phyloP scores from a whole-genome alignment of 192 early-diverging fungal species.

The Haplosporangium gracile region DNA sequence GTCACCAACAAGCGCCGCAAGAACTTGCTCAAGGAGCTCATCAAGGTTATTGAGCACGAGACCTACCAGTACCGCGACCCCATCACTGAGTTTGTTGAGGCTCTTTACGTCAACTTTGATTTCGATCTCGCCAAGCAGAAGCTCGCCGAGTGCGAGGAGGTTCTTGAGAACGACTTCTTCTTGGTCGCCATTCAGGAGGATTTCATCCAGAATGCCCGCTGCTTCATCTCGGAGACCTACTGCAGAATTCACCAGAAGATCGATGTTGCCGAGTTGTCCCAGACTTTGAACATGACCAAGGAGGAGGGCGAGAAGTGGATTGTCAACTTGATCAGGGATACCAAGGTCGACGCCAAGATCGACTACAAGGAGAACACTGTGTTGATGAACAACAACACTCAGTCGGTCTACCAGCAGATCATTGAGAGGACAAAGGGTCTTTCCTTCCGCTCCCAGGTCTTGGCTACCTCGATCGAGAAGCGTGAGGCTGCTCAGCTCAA shows the following conservation, averaged over 20 bases:
- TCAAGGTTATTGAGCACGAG: conserved; percentile 91
- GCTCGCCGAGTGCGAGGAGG: conserved; percentile 88
- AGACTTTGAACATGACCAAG: conserved; percentile 86
- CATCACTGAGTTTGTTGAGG: conserved; percentile 94
- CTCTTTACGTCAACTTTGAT: conserved; percentile 94
- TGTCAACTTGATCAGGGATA: conserved; percentile 95
- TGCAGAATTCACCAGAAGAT: conserved; percentile 98
- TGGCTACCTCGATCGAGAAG: conserved; percentile 92
- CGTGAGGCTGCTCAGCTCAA: conserved; percentile 67
- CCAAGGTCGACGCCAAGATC: conserved; percentile 97
- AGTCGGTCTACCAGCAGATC: conserved; percentile 94
- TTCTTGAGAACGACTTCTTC: conserved; percentile 93
- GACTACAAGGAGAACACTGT: conserved; percentile 96
- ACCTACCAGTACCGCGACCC: conserved; percentile 89
- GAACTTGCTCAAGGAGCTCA: conserved; percentile 89
- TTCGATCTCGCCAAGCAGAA: conserved; percentile 93
- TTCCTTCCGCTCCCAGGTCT: conserved; percentile 90
- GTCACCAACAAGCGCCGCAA: conserved; percentile 92
- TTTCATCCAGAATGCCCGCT: conserved; percentile 94
- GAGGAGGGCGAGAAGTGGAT: conserved; percentile 98
- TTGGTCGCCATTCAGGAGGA: conserved; percentile 88
- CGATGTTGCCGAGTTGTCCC: conserved; percentile 85
- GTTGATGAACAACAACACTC: conserved; percentile 89
- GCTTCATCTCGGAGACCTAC: conserved; percentile 97
- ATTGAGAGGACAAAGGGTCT: conserved; percentile 95